These are phyloP conservation scores for Pseudonitzschia pungens DNA, from an alignment of 108 stramenopile species.

Conservation along the genomic window DNA sequence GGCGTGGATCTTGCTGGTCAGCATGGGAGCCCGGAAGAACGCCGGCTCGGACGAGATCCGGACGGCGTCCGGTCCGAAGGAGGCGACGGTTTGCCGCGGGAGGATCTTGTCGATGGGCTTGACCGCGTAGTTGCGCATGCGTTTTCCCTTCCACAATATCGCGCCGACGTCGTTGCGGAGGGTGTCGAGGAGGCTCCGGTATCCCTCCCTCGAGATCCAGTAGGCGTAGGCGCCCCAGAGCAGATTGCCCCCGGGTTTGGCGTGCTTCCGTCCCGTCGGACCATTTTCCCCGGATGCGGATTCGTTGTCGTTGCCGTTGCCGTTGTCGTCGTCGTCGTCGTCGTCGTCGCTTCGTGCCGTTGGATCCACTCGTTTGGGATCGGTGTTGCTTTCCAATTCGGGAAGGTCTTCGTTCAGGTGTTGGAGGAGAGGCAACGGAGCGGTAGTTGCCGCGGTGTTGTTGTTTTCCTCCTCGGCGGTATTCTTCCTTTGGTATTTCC, in stretches of 20 bases:
- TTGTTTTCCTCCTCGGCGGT: background rate
- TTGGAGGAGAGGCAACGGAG: slow-evolving; percentile 64
- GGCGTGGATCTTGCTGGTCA: slow-evolving; percentile 74
- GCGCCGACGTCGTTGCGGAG: slow-evolving; percentile 80
- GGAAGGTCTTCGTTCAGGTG: slow-evolving; percentile 44
- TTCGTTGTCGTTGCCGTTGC: slow-evolving; percentile 19
- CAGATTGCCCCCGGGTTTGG: slow-evolving; percentile 74
- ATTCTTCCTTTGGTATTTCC: slow-evolving; percentile 15
- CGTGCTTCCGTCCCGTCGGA: slow-evolving; percentile 16
- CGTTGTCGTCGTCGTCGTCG: slow-evolving; percentile 23
- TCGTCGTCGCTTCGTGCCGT: slow-evolving; percentile 9
- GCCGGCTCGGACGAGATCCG: slow-evolving; percentile 66
- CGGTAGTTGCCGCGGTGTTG: slow-evolving; percentile 23
- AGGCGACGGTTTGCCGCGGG: slow-evolving; percentile 53
- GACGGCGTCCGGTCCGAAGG: slow-evolving; percentile 46
- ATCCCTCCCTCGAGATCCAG: slow-evolving; percentile 65
- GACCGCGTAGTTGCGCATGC: slow-evolving; percentile 66
- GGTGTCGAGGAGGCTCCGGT: slow-evolving; percentile 47
- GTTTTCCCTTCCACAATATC: slow-evolving; percentile 83
- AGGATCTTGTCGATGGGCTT: slow-evolving; percentile 87
- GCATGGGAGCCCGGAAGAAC: slow-evolving; percentile 87
- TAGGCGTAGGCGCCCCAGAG: slow-evolving; percentile 86
- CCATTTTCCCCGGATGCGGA: slow-evolving; percentile 11
- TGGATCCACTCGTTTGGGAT: no score
- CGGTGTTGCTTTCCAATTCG: slow-evolving; percentile 1